phyloP scores from a whole-genome alignment of 2,329 filamentous ascomycete species.

The Fusarium brachygibbosum region DNA sequence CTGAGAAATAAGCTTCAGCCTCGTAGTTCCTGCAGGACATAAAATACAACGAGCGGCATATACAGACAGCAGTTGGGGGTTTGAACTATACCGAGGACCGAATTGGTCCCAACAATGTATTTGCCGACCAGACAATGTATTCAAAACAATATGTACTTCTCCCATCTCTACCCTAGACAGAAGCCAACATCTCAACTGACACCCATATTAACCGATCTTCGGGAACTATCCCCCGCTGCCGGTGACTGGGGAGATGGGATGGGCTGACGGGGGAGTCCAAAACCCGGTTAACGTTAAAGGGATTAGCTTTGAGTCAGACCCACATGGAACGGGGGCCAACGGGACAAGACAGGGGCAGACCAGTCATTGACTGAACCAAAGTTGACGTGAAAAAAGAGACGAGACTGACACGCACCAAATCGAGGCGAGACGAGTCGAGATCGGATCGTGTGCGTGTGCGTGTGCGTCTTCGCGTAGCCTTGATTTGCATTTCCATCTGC shows the following conservation, averaged over 20 bases:
- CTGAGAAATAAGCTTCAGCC: neutral
- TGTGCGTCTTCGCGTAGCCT: slow-evolving; percentile 22
- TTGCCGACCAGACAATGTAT: neutral
- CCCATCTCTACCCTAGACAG: slow-evolving; percentile 29
- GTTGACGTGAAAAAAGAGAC: slow-evolving; percentile 33
- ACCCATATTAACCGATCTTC: slow-evolving; percentile 24
- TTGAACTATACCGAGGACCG: neutral
- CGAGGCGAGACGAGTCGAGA: slow-evolving; percentile 23
- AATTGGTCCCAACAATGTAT: neutral
- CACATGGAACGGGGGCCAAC: slow-evolving; percentile 42
- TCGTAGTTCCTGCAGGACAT: neutral
- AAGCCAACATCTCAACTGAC: neutral
- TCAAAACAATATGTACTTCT: neutral
- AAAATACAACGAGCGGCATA: neutral
- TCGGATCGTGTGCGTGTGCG: slow-evolving; percentile 25
- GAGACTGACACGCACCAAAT: slow-evolving; percentile 24
- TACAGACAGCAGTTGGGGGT: too few relatives aligned
- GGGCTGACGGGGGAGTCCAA: slow-evolving; percentile 22
- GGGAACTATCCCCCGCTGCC: slow-evolving; percentile 38
- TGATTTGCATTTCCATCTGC: slow-evolving; percentile 20
- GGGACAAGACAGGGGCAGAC: slow-evolving; percentile 35
- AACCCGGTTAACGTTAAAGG: slow-evolving; percentile 25
- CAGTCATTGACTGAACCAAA: neutral
- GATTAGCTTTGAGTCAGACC: slow-evolving; percentile 25
- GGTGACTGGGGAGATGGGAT: slow-evolving; percentile 29